Base-by-base conservation (phyloP, 495 filamentous ascomycete genomes). In the Platismatia glauca region DNA sequence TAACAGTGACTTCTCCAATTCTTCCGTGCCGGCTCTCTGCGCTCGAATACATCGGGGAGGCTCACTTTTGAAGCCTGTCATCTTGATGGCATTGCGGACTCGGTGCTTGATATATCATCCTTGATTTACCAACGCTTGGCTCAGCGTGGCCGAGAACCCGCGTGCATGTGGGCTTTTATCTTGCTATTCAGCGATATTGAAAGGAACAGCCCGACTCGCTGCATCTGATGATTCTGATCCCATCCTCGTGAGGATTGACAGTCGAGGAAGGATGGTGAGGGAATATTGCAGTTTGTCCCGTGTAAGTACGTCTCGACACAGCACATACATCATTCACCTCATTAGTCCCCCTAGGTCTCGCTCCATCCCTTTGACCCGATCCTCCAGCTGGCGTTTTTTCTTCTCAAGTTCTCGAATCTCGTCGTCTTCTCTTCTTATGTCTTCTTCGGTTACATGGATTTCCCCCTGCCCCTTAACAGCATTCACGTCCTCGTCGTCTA, bases 301-400 rank as follows among this genome's bases (percentile, higher is more conserved):
- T 53, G 29, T 44, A 38, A 33, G 27, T 20, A 4, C 20, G 37
- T 27, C 22, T 22, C 11, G 39, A 43, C 44, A 34, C 15, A 15
- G 6, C 20, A 24, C 16, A 29, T 44, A 29, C 5, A 55, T 35
- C 1, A 31, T 52, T 82, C 75, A 85, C 57, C 81, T 70, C 60
- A 81, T 67, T 11, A 95, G 69, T 1, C 85, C 86, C 4, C 84
- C 85, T 24, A 96, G 74, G 71, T 97, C 90, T 63, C 81, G 83
- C 63, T 93, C 91, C 81, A 97, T 89, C 5, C 84, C 85, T 55
- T 76, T 84, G 35, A 97, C 82, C 58, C 90, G 83, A 39, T 84
- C 85, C 73, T 97, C 91, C 34, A 98, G 67, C 44, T 78, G 78
- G 53, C 77, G 82, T 75, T 93, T 95, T 73, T 82, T 92, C 73